These are phyloP conservation scores for Seminavis robusta DNA, from an alignment of 108 stramenopile species.

Conservation along the genomic window DNA sequence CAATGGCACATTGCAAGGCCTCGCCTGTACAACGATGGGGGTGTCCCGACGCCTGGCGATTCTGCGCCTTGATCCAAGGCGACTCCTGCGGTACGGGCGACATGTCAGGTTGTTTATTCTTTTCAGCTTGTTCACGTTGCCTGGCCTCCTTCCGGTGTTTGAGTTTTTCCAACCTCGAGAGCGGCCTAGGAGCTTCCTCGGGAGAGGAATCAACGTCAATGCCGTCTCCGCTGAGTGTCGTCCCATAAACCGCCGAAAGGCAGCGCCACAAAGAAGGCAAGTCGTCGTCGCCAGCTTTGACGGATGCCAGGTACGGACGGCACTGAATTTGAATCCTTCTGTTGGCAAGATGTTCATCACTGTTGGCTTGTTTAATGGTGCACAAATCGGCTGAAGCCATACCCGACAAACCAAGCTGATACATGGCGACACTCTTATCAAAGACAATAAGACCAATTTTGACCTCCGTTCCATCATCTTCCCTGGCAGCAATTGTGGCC, in stretches of 20 bases:
- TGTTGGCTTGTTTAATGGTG: slow-evolving; percentile 2
- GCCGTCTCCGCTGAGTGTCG: slow-evolving; percentile 10
- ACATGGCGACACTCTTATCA: slow-evolving; percentile 37
- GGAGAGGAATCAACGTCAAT: neutral
- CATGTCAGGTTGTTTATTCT: slow-evolving; percentile 2
- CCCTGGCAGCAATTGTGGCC: slow-evolving; percentile 9
- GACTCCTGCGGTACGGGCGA: slow-evolving; percentile 8
- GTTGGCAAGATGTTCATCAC: slow-evolving; percentile 6
- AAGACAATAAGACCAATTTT: slow-evolving; percentile 46
- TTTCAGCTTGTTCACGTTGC: slow-evolving; percentile 24
- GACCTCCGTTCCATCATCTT: neutral
- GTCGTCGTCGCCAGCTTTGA: slow-evolving; percentile 11
- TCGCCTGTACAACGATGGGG: slow-evolving; percentile 40
- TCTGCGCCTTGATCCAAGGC: slow-evolving; percentile 24
- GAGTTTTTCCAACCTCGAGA: slow-evolving; percentile 37
- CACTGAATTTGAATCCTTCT: slow-evolving; percentile 8
- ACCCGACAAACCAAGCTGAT: slow-evolving; percentile 42
- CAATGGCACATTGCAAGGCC: slow-evolving; percentile 47
- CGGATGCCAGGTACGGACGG: slow-evolving; percentile 14
- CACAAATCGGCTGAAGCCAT: slow-evolving; percentile 43
- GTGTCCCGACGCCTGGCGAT: neutral
- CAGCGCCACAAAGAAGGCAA: slow-evolving; percentile 16
- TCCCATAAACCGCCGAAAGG: slow-evolving; percentile 38
- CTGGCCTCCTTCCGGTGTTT: slow-evolving; percentile 19
- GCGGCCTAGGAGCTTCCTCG: neutral